A percentile compares a stretch with the other conserved stretches of the same genome.
Evolutionary conservation across 2,329 filamentous ascomycete genomes (phyloP).

Genomic region (Drechslerella coelobrocha): DNA sequence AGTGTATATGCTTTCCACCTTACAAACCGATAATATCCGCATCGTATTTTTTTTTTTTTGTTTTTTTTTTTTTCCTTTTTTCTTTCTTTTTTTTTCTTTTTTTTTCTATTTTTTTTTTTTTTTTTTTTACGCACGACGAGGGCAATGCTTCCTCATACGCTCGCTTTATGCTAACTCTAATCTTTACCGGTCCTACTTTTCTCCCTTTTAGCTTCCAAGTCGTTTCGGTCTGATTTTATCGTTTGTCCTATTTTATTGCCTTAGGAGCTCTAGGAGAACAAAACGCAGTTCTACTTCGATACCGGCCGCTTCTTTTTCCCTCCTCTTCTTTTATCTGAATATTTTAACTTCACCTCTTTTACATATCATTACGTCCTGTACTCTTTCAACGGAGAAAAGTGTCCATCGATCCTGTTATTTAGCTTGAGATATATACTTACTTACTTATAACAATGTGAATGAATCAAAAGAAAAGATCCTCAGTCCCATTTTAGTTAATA

Average conservation of each 20-base stretch:
- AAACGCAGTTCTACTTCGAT: constrained; percentile 33
- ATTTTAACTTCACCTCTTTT: constrained; percentile 18
- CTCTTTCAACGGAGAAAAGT: constrained; percentile 21
- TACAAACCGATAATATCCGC: constrained; percentile 26
- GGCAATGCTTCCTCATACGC: constrained; percentile 32
- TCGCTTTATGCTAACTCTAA: constrained; percentile 25
- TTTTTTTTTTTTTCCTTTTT: background rate
- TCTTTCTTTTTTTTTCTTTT: constrained; percentile 5
- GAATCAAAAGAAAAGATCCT: too few species aligned
- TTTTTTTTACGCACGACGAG: constrained; percentile 35
- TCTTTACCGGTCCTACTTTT: constrained; percentile 6
- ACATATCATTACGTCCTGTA: constrained; percentile 30
- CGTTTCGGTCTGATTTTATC: constrained; percentile 19
- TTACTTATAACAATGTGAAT: constrained; percentile 7
- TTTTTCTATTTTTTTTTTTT: constrained; percentile 32
- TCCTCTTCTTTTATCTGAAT: constrained; percentile 34
- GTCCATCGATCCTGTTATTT: constrained; percentile 18
- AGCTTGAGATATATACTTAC: constrained; percentile 9
- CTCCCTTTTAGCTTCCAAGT: constrained; percentile 33
- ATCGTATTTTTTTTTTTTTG: too few species aligned
- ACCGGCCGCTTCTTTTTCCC: constrained; percentile 26
- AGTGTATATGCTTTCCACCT: constrained; percentile 49
- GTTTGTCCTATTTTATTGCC: constrained; percentile 40
- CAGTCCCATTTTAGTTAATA: too few species aligned
- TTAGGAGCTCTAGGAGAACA: constrained; percentile 41